Evolutionary conservation across 257 asterid genomes (phyloP), one percentile per base, ranked within the genome.

Genomic region (Solanum megistacrolobum): DNA sequence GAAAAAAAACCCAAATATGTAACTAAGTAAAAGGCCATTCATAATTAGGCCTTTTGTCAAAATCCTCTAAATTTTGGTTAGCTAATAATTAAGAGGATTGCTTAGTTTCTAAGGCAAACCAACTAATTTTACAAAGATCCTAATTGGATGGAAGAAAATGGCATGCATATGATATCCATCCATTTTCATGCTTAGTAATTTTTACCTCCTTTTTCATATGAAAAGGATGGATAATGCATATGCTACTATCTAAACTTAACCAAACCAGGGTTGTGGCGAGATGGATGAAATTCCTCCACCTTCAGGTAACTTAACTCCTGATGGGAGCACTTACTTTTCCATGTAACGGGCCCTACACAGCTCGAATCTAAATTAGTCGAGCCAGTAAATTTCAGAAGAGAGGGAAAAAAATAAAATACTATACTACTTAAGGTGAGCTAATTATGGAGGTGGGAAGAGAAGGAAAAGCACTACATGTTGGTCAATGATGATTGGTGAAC

Each of bases 401-500:
- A 11, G 46, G 46, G 2, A n/a, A 5, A 39, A 9, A 18, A 16
- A 48, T n/a, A 11, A 5, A 32, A n/a, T 36, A 66, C 5, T 39
- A 58, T 52, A 35, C 76, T 85, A 85, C 79, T 36, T 83, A 35
- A 48, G 60, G 31, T 39, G 84, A 83, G 86, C 43, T 84, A 89
- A 83, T 85, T 86, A 87, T 82, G 18, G 14, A 82, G 41, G 85
- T 81, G 81, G 78, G 43, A 39, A 60, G 39, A 60, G 7, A 9
- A 68, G 23, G 78, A 46, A 38, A 85, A 58, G 12, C 87, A 85
- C 83, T 25, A 72, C 83, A 88, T 92, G 91, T 55, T 92, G 91
- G 94, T 92, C 95, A 94, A 93, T 91, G 91, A 90, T 92, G 94
- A 92, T 91, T 91, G 97, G 96, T 91, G 94, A 91, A 84, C 98